These are phyloP conservation scores for Boletus pseudo-olivaceus DNA, from an alignment of 768 basidiomycete species.

Conservation along the genomic window DNA sequence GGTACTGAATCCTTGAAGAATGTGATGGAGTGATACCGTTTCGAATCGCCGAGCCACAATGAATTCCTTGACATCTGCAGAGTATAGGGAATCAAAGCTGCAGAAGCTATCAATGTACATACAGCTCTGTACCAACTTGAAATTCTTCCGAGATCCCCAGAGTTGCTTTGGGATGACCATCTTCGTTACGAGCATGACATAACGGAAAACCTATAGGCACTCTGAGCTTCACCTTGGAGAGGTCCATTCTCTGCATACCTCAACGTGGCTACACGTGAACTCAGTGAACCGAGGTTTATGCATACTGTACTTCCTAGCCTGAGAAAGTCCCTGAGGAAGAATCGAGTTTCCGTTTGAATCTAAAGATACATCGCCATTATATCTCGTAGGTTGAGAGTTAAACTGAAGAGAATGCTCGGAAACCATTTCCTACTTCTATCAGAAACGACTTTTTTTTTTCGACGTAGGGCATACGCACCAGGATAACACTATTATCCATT, in stretches of 20 bases:
- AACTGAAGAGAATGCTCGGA: constrained; percentile 62
- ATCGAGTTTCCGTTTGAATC: constrained; percentile 52
- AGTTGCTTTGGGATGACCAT: constrained; percentile 68
- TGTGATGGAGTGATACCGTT: constrained; percentile 65
- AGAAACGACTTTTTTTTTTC: background rate
- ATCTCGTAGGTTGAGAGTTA: constrained; percentile 47
- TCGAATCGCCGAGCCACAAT: constrained; percentile 80
- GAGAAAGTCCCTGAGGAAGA: constrained; percentile 42
- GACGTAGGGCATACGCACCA: constrained; percentile 39
- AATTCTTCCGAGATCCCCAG: constrained; percentile 76
- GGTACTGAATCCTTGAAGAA: constrained; percentile 73
- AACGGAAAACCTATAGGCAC: constrained; percentile 60
- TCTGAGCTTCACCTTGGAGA: background rate
- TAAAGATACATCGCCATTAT: constrained; percentile 41
- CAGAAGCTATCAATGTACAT: constrained; percentile 18
- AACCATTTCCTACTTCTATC: constrained; percentile 59
- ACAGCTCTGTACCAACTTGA: constrained; percentile 57
- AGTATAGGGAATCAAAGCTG: background rate
- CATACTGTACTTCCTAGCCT: constrained; percentile 42
- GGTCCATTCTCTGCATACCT: constrained; percentile 42
- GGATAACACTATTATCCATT: constrained; percentile 60
- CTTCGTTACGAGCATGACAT: constrained; percentile 58
- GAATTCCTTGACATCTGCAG: constrained; percentile 68
- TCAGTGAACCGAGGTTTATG: constrained; percentile 77
- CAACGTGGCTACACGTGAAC: constrained; percentile 60